Base-by-base conservation (phyloP, 2,329 filamentous ascomycete genomes). In the Lecanosticta acicola region DNA sequence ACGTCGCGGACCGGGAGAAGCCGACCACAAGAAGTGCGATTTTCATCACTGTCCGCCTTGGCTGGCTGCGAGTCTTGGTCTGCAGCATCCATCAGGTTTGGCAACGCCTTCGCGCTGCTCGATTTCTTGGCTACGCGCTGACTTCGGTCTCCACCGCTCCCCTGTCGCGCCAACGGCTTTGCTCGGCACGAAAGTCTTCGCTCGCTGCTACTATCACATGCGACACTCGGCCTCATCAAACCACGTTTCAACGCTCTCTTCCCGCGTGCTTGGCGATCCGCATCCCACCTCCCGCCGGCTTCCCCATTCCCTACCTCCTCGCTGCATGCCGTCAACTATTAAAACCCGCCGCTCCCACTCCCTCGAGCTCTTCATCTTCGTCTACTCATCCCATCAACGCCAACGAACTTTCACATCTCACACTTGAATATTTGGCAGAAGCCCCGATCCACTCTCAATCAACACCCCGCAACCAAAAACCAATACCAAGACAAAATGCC, bases 21-120 rank as follows among this genome's bases (percentile, higher is more conserved):
- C n/a, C n/a, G n/a, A n/a, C n/a, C 4, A 13, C 13, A 41, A 46
- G 41, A 32, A 47, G 45, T 37, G 32, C 19, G 46, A 44, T 43
- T 33, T 42, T 44, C 43, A 49, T 48, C n/a, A n/a, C n/a, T 46
- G 24, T 38, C 26, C 44, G 43, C 34, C 50, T 52, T 52, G 50
- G 50, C 46, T 36, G 19, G 34, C 39, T n/a, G n/a, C n/a, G n/a
- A 43, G 24, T 45, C 49, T 51, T 51, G 45, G 34, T 32, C 24
- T 29, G 24, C 24, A 29, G 24, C 5, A 11, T 29, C 24, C 7
- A 29, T 29, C 39, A 32, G 14, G 26, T 41, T 32, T 32, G 39
- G 26, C 39, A 35, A 42, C 40, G 32, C 40, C 34, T 35, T 42
- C n/a, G n/a, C n/a, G n/a, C n/a, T n/a, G n/a, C n/a, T n/a, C n/a